Evolutionary conservation across 2,329 filamentous ascomycete species (phyloP), one percentile per base, ranked within the genome.

Genomic region (Epicoccum sorghinum): DNA sequence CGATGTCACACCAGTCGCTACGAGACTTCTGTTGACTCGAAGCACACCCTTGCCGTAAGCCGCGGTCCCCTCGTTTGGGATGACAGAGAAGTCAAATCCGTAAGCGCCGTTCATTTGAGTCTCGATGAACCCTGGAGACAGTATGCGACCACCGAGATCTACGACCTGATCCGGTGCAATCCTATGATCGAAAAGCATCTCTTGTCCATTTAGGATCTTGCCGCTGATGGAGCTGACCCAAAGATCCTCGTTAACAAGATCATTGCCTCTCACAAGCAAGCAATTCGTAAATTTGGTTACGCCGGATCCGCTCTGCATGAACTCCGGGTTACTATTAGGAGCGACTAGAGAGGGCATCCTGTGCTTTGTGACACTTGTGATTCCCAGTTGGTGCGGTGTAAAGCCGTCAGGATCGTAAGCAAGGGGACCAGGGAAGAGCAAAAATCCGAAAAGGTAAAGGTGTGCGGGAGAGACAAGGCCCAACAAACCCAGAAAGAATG

Each of bases 201-300:
- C 79, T 68, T 87, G 84, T 50, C 82, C 90, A 62, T 87, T 83
- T 42, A 96, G 80, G 67, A 96, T 91, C 73, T 91, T 93, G 61
- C 93, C 93, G 1, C 88, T 91, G 13, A 82, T 71, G 0, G 91
- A 89, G 73, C 89, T 92, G 57, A 96, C 86, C 91, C 91, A 96
- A n/a, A 96, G 83, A 69, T 96, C 93, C 59, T 89, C 86, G 39
- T 85, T 76, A 39, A 96, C 82, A 24, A 96, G 80, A 18, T 80
- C 69, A 60, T 88, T 82, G 62, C 85, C 86, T 67, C 85, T 86
- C 55, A 93, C 80, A 24, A 96, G 79, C 45, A 89, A 86, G 72
- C 92, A 96, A 78, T 96, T 96, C 68, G 90, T 95, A 73, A 96
- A 89, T 73, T 93, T 95, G 70, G 89, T 92, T 70, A 96, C 88